phyloP scores from a whole-genome alignment of 2,329 filamentous ascomycete species.

The Plenodomus tracheiphilus region DNA sequence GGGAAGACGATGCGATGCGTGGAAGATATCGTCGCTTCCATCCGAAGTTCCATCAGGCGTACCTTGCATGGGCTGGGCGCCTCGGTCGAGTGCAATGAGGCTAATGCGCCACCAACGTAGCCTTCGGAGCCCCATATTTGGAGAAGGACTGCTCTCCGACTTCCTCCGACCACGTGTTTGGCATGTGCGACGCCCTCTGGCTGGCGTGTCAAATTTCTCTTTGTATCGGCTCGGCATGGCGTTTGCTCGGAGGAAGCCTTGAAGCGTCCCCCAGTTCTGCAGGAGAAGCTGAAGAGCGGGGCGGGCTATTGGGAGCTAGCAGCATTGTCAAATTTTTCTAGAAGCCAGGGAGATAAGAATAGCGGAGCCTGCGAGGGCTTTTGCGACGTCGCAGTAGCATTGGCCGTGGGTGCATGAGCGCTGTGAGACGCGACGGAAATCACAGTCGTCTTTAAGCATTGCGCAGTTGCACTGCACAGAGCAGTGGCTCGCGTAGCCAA shows the following conservation, averaged over 20 bases:
- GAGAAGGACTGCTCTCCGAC: slow-evolving; percentile 18
- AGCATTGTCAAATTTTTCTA: slow-evolving; percentile 24
- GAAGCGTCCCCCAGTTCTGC: slow-evolving; percentile 17
- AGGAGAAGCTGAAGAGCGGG: slow-evolving; percentile 22
- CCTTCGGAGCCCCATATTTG: slow-evolving; percentile 17
- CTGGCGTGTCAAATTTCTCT: slow-evolving; percentile 23
- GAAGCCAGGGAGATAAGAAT: slow-evolving; percentile 29
- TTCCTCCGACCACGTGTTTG: slow-evolving; percentile 28
- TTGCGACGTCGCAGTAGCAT: slow-evolving; percentile 1
- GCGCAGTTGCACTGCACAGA: neutral
- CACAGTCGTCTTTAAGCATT: neutral
- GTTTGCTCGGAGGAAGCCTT: slow-evolving; percentile 29
- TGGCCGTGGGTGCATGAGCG: neutral
- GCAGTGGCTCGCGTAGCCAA: slow-evolving; percentile 6
- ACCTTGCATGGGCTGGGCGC: slow-evolving; percentile 19
- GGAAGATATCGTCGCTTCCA: slow-evolving; percentile 4
- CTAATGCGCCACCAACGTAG: slow-evolving; percentile 24
- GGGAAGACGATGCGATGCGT: neutral
- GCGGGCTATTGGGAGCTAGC: slow-evolving; percentile 30
- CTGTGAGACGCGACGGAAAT: neutral
- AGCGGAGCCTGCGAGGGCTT: slow-evolving; percentile 20
- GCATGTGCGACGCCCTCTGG: slow-evolving; percentile 12
- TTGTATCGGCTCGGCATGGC: slow-evolving; percentile 25
- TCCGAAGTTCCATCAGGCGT: slow-evolving; percentile 15
- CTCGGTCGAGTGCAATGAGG: slow-evolving; percentile 18